phyloP scores from a whole-genome alignment of 306 rosid species.

The Vigna mungo region DNA sequence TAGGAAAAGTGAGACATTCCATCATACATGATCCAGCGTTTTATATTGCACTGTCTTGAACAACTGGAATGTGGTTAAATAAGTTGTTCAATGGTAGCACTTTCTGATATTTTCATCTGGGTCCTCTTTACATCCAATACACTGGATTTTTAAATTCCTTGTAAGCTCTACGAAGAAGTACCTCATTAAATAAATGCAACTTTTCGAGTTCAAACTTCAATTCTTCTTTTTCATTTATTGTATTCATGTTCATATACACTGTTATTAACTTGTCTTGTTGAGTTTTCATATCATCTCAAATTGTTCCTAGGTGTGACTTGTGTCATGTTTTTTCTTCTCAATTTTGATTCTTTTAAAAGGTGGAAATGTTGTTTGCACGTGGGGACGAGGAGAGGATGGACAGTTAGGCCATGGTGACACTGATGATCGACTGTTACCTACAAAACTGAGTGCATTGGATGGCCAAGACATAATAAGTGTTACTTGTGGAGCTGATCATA shows the following conservation, averaged over 20 bases:
- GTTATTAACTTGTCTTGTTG: background rate
- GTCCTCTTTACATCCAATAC: background rate
- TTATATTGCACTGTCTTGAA: slow-evolving; percentile 28
- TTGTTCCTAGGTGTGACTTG: background rate
- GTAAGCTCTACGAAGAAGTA: background rate
- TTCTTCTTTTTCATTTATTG: background rate
- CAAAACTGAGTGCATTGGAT: slow-evolving; percentile 76
- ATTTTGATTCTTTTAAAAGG: slow-evolving; percentile 53
- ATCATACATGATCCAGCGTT: slow-evolving; percentile 24
- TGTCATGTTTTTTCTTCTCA: background rate
- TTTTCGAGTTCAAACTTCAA: background rate
- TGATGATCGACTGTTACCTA: slow-evolving; percentile 73
- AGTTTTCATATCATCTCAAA: slow-evolving; percentile 1
- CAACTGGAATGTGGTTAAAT: slow-evolving; percentile 22
- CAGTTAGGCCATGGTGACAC: slow-evolving; percentile 96
- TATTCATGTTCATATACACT: background rate
- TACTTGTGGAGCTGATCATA: slow-evolving; percentile 97
- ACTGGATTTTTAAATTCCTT: background rate
- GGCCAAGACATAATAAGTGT: slow-evolving; percentile 70
- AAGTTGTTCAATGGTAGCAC: background rate
- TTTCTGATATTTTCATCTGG: slow-evolving; percentile 7
- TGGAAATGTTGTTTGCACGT: slow-evolving; percentile 88
- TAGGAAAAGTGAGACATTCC: no score
- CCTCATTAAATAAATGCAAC: slow-evolving; percentile 8
- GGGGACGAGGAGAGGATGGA: slow-evolving; percentile 99